Conservation (phyloP, 2,329 filamentous ascomycete species). For the Arthrobotrys entomopaga region DNA sequence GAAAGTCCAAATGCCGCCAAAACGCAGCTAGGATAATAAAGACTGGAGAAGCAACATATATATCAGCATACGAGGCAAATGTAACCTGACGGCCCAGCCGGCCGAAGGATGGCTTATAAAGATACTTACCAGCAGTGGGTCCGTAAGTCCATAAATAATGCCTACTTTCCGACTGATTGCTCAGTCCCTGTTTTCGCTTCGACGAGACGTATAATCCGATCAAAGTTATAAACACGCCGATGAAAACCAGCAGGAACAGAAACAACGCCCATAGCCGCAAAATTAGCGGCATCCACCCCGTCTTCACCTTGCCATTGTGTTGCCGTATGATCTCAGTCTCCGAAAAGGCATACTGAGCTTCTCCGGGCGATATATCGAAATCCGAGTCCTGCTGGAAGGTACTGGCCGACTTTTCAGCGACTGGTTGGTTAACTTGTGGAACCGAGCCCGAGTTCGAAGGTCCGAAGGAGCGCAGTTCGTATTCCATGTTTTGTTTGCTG, state of each 20-base stretch:
- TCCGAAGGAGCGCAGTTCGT: conserved; percentile 32
- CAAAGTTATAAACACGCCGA: conserved; percentile 44
- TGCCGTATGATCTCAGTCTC: conserved; percentile 24
- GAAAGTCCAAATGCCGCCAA: conserved; percentile 52
- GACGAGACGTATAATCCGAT: conserved; percentile 50
- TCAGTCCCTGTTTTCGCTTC: conserved; percentile 41
- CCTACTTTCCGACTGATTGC: conserved; percentile 44
- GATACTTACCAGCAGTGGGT: conserved; percentile 44
- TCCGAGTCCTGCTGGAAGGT: conserved; percentile 22
- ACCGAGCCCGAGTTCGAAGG: background rate
- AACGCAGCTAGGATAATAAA: conserved; percentile 53
- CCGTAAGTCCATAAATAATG: conserved; percentile 55
- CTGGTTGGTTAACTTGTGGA: background rate
- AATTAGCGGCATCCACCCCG: conserved; percentile 49
- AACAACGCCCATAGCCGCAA: conserved; percentile 42
- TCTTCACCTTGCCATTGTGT: conserved; percentile 28
- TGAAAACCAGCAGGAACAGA: conserved; percentile 38
- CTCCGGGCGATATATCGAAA: conserved; percentile 26
- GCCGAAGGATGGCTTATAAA: background rate
- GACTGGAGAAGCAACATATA: conserved; percentile 13
- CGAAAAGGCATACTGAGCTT: conserved; percentile 16
- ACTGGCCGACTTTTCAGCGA: conserved; percentile 27
- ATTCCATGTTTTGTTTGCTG: conserved; percentile 25
- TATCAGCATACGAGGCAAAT: conserved; percentile 30
- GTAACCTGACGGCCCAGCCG: conserved; percentile 42